Evolutionary conservation across 225 moss, liverwort and hornwort genomes (phyloP).

Genomic region (Straminergon stramineum): DNA sequence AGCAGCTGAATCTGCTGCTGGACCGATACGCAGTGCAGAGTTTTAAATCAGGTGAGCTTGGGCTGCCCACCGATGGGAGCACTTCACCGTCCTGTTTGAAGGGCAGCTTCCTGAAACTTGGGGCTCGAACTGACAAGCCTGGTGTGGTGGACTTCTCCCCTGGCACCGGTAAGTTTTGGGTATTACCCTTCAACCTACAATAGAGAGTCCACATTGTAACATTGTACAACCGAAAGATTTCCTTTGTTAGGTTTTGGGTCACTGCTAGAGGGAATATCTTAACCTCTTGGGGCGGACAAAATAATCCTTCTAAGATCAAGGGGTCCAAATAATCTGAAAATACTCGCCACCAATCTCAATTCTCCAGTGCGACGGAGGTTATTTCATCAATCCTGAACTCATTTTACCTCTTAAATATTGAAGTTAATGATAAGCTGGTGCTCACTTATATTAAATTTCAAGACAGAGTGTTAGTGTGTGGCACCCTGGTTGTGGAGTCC

Average conservation of each 20-base stretch:
- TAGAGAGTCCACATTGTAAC: too few relatives aligned
- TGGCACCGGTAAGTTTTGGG: not conserved
- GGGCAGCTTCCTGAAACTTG: constrained; percentile 40
- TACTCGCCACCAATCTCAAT: not conserved
- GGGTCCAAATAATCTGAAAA: not conserved
- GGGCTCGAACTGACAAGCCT: not conserved
- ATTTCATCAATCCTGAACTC: not conserved
- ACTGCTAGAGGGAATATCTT: too few relatives aligned
- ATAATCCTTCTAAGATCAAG: too few relatives aligned
- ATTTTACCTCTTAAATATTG: not conserved
- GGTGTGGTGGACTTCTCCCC: not conserved
- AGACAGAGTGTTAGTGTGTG: too few relatives aligned
- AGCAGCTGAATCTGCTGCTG: constrained; percentile 15
- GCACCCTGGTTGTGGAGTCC: not conserved
- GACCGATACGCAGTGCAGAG: constrained; percentile 55
- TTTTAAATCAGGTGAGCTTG: not conserved
- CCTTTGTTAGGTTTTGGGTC: too few relatives aligned
- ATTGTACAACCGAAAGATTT: not conserved
- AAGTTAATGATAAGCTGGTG: too few relatives aligned
- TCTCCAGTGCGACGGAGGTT: too few relatives aligned
- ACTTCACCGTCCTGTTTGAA: constrained; percentile 27
- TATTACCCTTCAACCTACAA: not conserved
- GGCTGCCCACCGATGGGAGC: not conserved
- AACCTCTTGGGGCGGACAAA: not conserved
- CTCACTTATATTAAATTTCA: not conserved